Evolutionary conservation across 2,329 filamentous ascomycete species (phyloP).

Genomic region (Polytolypa hystricis): DNA sequence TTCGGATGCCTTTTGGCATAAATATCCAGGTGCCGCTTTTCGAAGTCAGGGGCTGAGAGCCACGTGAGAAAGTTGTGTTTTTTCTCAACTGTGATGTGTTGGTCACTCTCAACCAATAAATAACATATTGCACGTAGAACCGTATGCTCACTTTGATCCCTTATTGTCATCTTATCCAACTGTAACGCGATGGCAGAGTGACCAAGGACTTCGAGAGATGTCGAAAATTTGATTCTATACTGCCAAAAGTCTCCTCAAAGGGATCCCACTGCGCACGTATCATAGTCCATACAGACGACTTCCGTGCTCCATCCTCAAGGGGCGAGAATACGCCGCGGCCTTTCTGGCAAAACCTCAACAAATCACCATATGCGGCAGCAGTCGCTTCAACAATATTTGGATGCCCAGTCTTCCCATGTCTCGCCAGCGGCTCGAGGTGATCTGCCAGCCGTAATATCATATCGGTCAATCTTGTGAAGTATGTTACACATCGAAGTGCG

Average conservation of each 20-base stretch:
- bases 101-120: background rate
- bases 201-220: background rate
- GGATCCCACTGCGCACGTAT: constrained; percentile 1
- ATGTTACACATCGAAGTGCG: background rate
- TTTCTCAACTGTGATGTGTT: background rate
- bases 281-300: background rate
- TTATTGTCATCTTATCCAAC: background rate
- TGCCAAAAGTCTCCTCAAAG: background rate
- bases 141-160: background rate
- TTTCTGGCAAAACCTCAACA: constrained; percentile 2
- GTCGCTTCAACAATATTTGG: background rate
- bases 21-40: constrained; percentile 1
- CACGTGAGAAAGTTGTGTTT: background rate
- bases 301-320: background rate
- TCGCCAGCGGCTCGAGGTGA: background rate
- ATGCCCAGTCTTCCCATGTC: background rate
- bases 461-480: background rate
- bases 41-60: constrained; percentile 2
- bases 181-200: background rate
- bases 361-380: background rate
- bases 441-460: background rate
- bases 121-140: background rate
- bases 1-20: constrained; percentile 2
- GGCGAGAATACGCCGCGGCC: background rate
- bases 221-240: background rate